phyloP scores from a whole-genome alignment of 1,139 yeast genomes.

The Kodamaea ohmeri region DNA sequence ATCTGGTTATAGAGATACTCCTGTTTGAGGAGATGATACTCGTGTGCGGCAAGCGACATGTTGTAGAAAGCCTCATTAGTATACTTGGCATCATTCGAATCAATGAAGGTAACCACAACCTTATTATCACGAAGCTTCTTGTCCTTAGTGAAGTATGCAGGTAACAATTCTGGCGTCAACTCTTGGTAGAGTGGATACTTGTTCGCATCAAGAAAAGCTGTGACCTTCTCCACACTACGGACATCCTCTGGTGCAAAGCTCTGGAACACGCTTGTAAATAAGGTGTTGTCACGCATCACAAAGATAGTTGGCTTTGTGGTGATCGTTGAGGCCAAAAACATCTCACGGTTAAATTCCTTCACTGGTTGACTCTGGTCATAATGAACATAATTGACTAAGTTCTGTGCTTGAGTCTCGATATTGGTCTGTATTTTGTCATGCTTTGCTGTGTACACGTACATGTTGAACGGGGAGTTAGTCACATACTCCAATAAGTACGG shows the following conservation, averaged over 20 bases:
- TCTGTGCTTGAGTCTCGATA: conserved; percentile 41
- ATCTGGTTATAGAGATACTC: conserved; percentile 43
- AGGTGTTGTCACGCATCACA: conserved; percentile 55
- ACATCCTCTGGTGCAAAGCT: conserved; percentile 63
- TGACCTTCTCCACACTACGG: conserved; percentile 47
- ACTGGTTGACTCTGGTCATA: conserved; percentile 32
- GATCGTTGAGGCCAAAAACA: conserved; percentile 50
- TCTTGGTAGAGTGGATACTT: conserved; percentile 53
- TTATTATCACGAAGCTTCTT: conserved; percentile 30
- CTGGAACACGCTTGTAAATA: conserved; percentile 52
- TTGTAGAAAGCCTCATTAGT: conserved; percentile 40
- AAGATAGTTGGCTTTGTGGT: conserved; percentile 61
- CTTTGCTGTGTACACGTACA: conserved; percentile 51
- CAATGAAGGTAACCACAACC: conserved; percentile 53
- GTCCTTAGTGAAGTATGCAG: conserved; percentile 35
- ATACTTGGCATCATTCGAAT: conserved; percentile 37
- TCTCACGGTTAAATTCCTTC: conserved; percentile 38
- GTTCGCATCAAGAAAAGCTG: conserved; percentile 46
- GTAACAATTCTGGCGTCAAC: conserved; percentile 40
- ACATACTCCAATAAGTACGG: conserved; percentile 59
- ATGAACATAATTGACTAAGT: conserved; percentile 40
- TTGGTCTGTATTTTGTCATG: conserved; percentile 43
- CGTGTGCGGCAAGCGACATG: conserved; percentile 52
- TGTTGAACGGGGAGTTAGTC: conserved; percentile 53
- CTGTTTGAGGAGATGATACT: conserved; percentile 47